phyloP scores from a whole-genome alignment of 495 filamentous ascomycete genomes.

The Aspergillus cristatus region DNA sequence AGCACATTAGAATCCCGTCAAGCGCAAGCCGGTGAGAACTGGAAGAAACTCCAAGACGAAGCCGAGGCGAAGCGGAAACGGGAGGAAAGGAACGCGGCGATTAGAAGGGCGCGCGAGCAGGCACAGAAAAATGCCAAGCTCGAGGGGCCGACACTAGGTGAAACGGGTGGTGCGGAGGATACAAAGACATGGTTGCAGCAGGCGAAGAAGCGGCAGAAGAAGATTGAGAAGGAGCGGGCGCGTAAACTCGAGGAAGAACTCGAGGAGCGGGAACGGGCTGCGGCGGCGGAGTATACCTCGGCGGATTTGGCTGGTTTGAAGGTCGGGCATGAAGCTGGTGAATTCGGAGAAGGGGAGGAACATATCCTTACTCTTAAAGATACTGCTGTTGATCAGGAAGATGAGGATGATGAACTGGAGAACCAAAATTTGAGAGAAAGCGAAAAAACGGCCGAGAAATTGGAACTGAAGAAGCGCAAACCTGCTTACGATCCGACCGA shows the following conservation, averaged over 20 bases:
- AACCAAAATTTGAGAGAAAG: conserved; percentile 68
- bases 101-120: conserved; percentile 81
- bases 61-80: conserved; percentile 60
- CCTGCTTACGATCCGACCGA: conserved; percentile 77
- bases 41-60: conserved; percentile 55
- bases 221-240: conserved; percentile 67
- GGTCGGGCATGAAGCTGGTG: conserved; percentile 73
- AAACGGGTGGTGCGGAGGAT: conserved; percentile 56
- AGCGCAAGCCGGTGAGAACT: conserved; percentile 67
- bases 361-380: conserved; percentile 89
- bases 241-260: conserved; percentile 68
- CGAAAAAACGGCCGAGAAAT: conserved; percentile 65
- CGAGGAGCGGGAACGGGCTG: conserved; percentile 46
- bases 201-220: conserved; percentile 84
- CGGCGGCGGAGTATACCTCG: conserved; percentile 55
- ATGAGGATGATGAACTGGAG: conserved; percentile 88
- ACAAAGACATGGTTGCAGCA: conserved; percentile 76
- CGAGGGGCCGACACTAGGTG: conserved; percentile 71
- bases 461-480: conserved; percentile 87
- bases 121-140: conserved; percentile 65
- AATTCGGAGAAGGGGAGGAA: conserved; percentile 67
- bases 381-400: conserved; percentile 73
- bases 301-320: conserved; percentile 82
- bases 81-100: conserved; percentile 64
- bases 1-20: conserved; percentile 77